Base-by-base conservation (phyloP, 1,284 basidiomycete species). In the Neolentinus lepideus region DNA sequence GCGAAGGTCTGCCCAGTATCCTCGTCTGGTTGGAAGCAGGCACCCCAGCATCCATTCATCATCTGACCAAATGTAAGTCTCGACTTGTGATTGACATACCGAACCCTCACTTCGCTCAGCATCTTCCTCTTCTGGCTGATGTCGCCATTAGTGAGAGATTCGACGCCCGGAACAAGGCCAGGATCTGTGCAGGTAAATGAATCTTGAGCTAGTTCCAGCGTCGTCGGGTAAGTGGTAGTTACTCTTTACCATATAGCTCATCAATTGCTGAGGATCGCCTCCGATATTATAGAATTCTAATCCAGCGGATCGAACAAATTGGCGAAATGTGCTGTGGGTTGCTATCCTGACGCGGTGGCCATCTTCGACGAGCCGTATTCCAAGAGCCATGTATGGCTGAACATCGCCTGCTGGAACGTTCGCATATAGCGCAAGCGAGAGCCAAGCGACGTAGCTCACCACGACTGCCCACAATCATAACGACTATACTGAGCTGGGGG, bases 321-420 rank as follows among this genome's bases (percentile, higher is more conserved):
- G 64, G 11, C 75, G 71, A 65, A 88, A 90, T 9, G 79, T 81
- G 55, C 75, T 76, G 62, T 89, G 86, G 0, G 85, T 83, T 0
- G 83, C 86, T 31, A 89, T 80, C 2, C 85, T 75, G 31, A 88
- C 76, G 4, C 78, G 75, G 66, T 90, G 85, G 0, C 80, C 80
- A 59, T 81, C 71, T 38, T 71, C 66, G 19, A 76, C 64, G 1
- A 90, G 69, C 14, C 71, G 68, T 56, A 81, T 73, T 4, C 80
- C 84, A 0, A 89, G 71, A 1, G 85, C 84, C 19, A 88, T 69
- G 63, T 83, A 88, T 0, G 85, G 86, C 64, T 88, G 85, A 0
- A 90, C 84, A 61, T 88, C 85, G 38, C 85, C 85, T 80, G 64
- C 45, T 22, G n/a, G 24, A 16, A 16, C 35, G 11, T 14, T 29